Evolutionary conservation across 202 grass and related monocot species (phyloP).

Genomic region (Bolboschoenoplectus hybrid): DNA sequence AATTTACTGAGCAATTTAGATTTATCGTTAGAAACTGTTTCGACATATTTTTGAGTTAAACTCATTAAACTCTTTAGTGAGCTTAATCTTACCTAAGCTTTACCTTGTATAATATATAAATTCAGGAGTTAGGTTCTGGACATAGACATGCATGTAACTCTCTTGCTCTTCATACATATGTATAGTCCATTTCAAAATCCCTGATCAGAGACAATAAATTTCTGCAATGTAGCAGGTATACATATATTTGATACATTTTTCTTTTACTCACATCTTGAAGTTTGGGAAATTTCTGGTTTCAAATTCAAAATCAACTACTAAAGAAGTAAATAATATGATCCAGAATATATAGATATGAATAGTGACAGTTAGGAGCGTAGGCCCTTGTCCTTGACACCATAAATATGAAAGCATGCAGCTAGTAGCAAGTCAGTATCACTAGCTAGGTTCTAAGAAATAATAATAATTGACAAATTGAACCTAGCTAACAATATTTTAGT

Average conservation of each 20-base stretch:
- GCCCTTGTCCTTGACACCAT: constrained; percentile 5
- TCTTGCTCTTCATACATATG: not conserved
- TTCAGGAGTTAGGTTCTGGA: not conserved
- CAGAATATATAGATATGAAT: no score
- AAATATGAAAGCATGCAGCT: constrained; percentile 32
- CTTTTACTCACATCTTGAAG: not conserved
- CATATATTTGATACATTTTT: not conserved
- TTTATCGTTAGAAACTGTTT: no score
- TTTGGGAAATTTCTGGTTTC: not conserved
- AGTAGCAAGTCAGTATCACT: constrained; percentile 5
- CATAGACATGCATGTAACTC: not conserved
- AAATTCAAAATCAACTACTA: not conserved
- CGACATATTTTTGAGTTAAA: no score
- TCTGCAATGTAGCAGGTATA: not conserved
- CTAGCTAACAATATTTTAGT: not conserved
- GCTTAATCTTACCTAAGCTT: no score
- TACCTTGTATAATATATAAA: no score
- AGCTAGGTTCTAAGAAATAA: not conserved
- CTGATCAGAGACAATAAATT: not conserved
- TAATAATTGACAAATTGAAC: constrained; percentile 27
- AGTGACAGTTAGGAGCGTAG: constrained; percentile 7
- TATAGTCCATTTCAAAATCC: not conserved
- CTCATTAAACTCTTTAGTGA: no score
- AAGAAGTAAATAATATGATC: not conserved
- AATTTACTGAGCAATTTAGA: no score